Conservation (phyloP, 805 yeast genomes). For the Candida quercuum region DNA sequence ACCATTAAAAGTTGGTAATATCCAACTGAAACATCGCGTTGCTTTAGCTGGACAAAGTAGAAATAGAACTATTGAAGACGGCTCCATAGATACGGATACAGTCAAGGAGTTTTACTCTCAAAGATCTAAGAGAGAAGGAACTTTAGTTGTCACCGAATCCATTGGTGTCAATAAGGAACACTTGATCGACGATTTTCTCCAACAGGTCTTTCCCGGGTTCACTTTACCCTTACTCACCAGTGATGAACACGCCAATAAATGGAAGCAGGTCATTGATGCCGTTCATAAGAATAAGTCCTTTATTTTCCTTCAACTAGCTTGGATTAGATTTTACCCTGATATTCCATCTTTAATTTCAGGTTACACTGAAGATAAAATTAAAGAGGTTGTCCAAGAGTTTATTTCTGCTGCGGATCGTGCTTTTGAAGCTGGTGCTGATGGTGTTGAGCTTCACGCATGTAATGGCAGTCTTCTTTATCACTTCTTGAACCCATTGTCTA, state of each 20-base stretch:
- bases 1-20: background rate
- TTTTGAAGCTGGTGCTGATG: constrained; percentile 38
- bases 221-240: background rate
- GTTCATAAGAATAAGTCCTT: background rate
- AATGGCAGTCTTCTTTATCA: constrained; percentile 32
- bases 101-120: background rate
- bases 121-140: background rate
- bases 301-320: background rate
- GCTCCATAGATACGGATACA: background rate
- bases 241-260: background rate
- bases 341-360: background rate
- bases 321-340: background rate
- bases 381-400: background rate
- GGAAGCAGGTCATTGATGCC: background rate
- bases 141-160: background rate
- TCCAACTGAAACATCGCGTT: background rate
- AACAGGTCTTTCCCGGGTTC: background rate
- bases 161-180: background rate
- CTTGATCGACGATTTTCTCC: background rate
- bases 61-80: background rate
- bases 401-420: background rate
- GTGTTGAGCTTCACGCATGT: constrained; percentile 18
- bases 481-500: constrained; percentile 39
- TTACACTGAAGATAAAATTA: background rate
- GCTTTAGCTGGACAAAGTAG: background rate